phyloP scores from a whole-genome alignment of 768 basidiomycete genomes.

The Auricularia sp. region DNA sequence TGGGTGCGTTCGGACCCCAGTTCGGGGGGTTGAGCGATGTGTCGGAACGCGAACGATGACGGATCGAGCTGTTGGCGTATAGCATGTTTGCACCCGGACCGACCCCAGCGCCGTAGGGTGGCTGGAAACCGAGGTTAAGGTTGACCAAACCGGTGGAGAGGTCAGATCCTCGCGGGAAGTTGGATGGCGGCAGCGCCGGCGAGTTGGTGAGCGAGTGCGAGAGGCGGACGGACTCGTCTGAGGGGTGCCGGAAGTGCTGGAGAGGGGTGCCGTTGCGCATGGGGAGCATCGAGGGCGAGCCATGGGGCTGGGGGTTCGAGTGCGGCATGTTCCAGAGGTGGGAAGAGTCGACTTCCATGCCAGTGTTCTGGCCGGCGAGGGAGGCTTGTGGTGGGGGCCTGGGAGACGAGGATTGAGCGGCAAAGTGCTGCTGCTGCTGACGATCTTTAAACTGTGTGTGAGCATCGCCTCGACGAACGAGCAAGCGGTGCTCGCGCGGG shows the following conservation, averaged over 20 bases:
- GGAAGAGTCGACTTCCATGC: neutral
- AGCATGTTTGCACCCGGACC: neutral
- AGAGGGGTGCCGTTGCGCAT: neutral
- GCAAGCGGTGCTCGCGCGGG: neutral
- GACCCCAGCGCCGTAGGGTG: neutral
- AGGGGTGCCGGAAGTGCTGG: neutral
- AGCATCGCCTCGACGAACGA: neutral
- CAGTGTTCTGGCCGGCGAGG: neutral
- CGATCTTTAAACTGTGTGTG: neutral
- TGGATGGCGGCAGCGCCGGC: neutral
- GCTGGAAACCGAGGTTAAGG: neutral
- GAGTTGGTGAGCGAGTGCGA: neutral
- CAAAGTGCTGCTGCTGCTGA: neutral
- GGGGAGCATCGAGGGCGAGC: neutral
- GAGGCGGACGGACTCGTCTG: neutral
- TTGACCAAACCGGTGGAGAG: neutral
- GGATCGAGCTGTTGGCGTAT: slow-evolving; percentile 12
- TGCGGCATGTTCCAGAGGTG: neutral
- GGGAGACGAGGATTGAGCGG: neutral
- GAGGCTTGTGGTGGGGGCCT: neutral
- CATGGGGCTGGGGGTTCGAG: neutral
- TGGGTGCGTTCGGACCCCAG: slow-evolving; percentile 24
- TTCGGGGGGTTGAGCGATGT: slow-evolving; percentile 43
- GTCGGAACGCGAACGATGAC: slow-evolving; percentile 52
- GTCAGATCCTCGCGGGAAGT: neutral